phyloP scores from a whole-genome alignment of 768 basidiomycete species.

The Ramaria rubella region DNA sequence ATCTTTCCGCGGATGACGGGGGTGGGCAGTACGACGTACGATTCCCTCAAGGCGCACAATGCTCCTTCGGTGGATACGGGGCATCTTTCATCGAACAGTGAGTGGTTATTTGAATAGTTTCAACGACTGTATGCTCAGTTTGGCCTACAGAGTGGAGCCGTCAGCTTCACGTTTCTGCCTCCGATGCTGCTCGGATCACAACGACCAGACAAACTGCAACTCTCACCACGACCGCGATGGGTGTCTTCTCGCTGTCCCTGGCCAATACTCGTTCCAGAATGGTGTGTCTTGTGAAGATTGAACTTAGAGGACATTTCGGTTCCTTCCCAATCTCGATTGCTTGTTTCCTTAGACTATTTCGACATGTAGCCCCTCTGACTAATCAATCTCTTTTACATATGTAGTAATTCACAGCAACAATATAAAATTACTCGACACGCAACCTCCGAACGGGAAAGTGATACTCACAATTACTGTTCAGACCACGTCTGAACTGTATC shows the following conservation, averaged over 20 bases:
- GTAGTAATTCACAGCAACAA: too few species aligned
- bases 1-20: slow-evolving; percentile 26
- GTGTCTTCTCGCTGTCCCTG: slow-evolving; percentile 38
- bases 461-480: too few species aligned
- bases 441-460: too few species aligned
- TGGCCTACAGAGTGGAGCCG: slow-evolving; percentile 38
- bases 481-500: too few species aligned
- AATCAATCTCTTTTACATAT: too few species aligned
- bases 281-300: slow-evolving; percentile 24
- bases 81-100: slow-evolving; percentile 49
- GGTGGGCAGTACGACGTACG: slow-evolving; percentile 47
- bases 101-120: slow-evolving; percentile 15
- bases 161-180: slow-evolving; percentile 41
- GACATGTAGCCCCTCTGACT: too few species aligned
- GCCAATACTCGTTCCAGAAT: slow-evolving; percentile 36
- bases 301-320: too few species aligned
- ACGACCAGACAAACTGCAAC: slow-evolving; percentile 45
- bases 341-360: too few species aligned
- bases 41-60: slow-evolving; percentile 48
- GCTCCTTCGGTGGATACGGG: slow-evolving; percentile 43
- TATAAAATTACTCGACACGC: too few species aligned
- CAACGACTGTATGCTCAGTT: not conserved
- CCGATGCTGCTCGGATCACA: slow-evolving; percentile 35
- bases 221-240: slow-evolving; percentile 43
- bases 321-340: too few species aligned